A percentile compares a stretch with the other conserved stretches of the same genome.
Evolutionary conservation across 192 early-diverging fungal genomes (phyloP).

Genomic region (Bifiguratus adelaidae): DNA sequence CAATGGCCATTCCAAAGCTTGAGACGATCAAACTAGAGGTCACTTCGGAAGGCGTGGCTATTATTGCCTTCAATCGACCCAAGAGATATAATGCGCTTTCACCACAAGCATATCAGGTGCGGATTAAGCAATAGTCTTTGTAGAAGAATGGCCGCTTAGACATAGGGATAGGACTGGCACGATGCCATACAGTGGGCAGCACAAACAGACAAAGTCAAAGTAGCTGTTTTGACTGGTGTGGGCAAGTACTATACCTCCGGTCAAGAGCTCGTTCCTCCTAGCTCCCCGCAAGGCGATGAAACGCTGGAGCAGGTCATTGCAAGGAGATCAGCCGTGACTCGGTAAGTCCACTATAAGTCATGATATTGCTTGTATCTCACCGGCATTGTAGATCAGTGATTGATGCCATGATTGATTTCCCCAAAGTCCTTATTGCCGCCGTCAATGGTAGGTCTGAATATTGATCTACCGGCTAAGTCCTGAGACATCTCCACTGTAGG

Average conservation of each 20-base stretch:
- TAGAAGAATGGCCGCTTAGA: too few species aligned
- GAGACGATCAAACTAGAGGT: slow-evolving; percentile 31
- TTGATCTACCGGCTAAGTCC: not conserved
- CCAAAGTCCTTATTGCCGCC: slow-evolving; percentile 57
- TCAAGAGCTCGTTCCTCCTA: slow-evolving; percentile 23
- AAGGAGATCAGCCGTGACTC: slow-evolving; percentile 5
- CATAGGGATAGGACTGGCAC: slow-evolving; percentile 38
- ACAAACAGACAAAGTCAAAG: slow-evolving; percentile 29
- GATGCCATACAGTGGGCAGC: slow-evolving; percentile 45
- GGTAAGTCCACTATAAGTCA: slow-evolving; percentile 13
- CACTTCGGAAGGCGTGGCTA: slow-evolving; percentile 40
- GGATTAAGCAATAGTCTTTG: not conserved
- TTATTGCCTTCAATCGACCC: slow-evolving; percentile 54
- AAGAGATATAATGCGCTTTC: slow-evolving; percentile 45
- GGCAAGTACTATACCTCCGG: slow-evolving; percentile 58
- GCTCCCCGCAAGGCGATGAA: slow-evolving; percentile 33
- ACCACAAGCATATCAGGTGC: slow-evolving; percentile 33
- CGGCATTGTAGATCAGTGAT: slow-evolving; percentile 20
- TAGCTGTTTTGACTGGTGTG: slow-evolving; percentile 48
- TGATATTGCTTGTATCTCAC: slow-evolving; percentile 19
- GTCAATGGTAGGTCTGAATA: slow-evolving; percentile 58
- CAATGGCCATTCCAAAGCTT: slow-evolving; percentile 23
- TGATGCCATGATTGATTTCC: slow-evolving; percentile 41
- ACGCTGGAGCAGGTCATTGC: slow-evolving; percentile 18
- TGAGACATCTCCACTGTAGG: slow-evolving; percentile 14